Evolutionary conservation across 192 early-diverging fungal species (phyloP).

Genomic region (Coemansia sp.): DNA sequence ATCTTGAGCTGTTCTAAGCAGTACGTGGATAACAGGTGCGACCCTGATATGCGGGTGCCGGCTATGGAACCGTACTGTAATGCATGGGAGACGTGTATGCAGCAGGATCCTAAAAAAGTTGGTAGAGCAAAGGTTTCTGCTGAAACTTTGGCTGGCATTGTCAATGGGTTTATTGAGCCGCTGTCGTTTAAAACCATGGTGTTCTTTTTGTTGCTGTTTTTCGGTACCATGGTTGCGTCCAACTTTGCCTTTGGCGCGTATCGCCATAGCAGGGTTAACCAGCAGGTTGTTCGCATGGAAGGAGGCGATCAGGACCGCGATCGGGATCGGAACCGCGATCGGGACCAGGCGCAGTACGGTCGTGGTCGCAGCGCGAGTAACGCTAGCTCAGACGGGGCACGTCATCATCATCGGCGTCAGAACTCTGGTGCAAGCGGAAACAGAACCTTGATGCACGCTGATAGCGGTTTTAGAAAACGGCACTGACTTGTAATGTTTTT

Average conservation of each 20-base stretch:
- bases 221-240: conserved; percentile 49
- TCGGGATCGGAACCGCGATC: not conserved
- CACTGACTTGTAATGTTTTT: not conserved
- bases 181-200: conserved; percentile 86
- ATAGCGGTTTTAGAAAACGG: not conserved
- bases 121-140: conserved; percentile 76
- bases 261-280: conserved; percentile 41
- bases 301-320: not conserved
- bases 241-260: conserved; percentile 58
- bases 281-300: conserved; percentile 31
- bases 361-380: not conserved
- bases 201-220: conserved; percentile 52
- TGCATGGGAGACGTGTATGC: conserved; percentile 66
- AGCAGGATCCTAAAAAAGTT: conserved; percentile 61
- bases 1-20: conserved; percentile 63
- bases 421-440: not conserved
- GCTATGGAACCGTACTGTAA: conserved; percentile 63
- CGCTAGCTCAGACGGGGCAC: not conserved
- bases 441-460: not conserved
- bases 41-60: conserved; percentile 60
- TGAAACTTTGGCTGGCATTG: conserved; percentile 79
- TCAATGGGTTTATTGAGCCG: conserved; percentile 81
- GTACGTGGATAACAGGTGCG: conserved; percentile 65
- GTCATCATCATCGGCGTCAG: not conserved
- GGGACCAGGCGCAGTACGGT: not conserved